Base-by-base conservation (phyloP, 2,329 filamentous ascomycete species). In the Claviceps fusiformis region DNA sequence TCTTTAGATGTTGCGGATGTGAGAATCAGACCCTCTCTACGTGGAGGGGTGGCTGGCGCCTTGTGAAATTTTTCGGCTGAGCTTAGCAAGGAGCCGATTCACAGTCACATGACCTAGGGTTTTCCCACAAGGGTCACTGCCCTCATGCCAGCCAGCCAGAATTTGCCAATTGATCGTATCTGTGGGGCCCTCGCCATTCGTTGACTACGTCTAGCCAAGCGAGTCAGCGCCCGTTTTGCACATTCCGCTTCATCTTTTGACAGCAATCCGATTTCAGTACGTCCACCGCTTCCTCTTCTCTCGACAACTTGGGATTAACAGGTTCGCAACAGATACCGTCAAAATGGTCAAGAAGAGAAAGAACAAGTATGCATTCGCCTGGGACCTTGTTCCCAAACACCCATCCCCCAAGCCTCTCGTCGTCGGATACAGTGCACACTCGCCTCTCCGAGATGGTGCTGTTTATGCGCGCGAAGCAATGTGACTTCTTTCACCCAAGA, bases 321-420 rank as follows among this genome's bases (percentile, higher is more conserved):
- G 59, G 65, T 61, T 63, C 65, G 63, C 64, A 56, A 59, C 68
- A 78, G 74, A 77, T 70, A 80, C 76, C 75, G 79, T 68, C 74
- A 84, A 74, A 65, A 84, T 85, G 81, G 80, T 83, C 71, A 85
- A 85, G 80, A 85, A 85, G 79, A 81, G 81, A 79, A 81, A 82
- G 74, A 80, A 79, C 74, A 84, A 84, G 78, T 81, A 75, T 67
- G 76, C 70, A 53, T 60, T 54, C 57, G 57, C 53, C 54, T 56
- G 31, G 8, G 17, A 33, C 8, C 35, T 15, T 6, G 5, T 31
- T 31, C n/a, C 11, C 7, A 24, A 24, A 24, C 37, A 1, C 35
- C 45, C 41, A 50, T 45, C 15, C 6, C 15, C 2, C 45, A 47
- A 6, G 45, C 45, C 45, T 54, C 54, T 55, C 54, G 51, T 53